These are phyloP conservation scores for Dissoconium aciculare DNA, from an alignment of 2,329 filamentous ascomycete species.

Conservation along the genomic window DNA sequence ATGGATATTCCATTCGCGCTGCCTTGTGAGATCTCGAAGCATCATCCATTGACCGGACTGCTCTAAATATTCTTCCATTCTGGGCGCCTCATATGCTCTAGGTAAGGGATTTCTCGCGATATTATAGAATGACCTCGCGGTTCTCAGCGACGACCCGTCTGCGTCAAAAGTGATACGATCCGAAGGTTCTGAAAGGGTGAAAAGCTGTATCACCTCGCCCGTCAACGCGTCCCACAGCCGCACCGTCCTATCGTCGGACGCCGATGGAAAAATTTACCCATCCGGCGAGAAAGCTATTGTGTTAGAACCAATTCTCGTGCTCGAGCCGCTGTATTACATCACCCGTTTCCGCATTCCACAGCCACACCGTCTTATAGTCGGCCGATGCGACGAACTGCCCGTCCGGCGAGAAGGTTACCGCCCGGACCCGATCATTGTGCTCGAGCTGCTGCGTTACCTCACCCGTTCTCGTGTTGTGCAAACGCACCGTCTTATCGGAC, in stretches of 20 bases:
- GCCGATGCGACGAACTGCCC: constrained; percentile 2
- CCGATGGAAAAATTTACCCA: constrained; percentile 2
- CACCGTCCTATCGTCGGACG: constrained; percentile 4
- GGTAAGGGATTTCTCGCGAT: neutral
- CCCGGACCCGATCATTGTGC: constrained; percentile 4
- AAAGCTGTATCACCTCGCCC: too few species aligned
- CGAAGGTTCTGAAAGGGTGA: too few species aligned
- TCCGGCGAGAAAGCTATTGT: constrained; percentile 4
- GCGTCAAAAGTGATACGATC: too few species aligned
- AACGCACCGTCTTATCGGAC: too few species aligned
- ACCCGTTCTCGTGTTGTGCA: neutral
- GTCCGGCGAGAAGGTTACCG: constrained; percentile 11
- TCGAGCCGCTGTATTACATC: constrained; percentile 4
- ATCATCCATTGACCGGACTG: neutral
- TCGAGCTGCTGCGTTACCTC: neutral
- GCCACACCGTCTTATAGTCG: constrained; percentile 5
- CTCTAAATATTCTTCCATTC: neutral
- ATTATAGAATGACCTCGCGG: neutral
- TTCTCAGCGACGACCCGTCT: neutral
- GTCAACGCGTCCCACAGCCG: constrained; percentile 3
- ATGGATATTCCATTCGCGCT: too few species aligned
- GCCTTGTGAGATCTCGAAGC: too few species aligned
- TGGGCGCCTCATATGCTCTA: neutral
- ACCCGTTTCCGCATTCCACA: constrained; percentile 3
- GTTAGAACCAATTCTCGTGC: neutral